Evolutionary conservation across 495 filamentous ascomycete genomes (phyloP).

Genomic region (Aspergillus sclerotiicarbonarius): DNA sequence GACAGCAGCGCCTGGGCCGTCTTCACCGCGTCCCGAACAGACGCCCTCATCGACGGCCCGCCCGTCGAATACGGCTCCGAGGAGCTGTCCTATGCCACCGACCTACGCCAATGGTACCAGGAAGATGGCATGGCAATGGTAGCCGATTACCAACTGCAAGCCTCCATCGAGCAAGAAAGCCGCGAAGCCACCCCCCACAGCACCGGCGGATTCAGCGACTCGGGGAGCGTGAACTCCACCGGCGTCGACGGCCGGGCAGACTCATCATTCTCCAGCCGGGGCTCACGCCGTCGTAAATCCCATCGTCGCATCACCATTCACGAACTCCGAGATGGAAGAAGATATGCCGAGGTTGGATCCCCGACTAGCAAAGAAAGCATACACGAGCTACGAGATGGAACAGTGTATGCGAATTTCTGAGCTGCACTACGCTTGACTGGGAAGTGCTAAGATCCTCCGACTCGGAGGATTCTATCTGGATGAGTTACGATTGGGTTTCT

Average conservation of each 20-base stretch:
- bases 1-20: slow-evolving; percentile 66
- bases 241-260: slow-evolving; percentile 19
- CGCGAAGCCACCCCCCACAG: slow-evolving; percentile 32
- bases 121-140: slow-evolving; percentile 36
- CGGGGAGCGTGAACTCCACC: slow-evolving; percentile 31
- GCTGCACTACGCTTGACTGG: neutral
- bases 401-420: slow-evolving; percentile 43
- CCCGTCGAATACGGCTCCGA: slow-evolving; percentile 62
- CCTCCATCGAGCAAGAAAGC: slow-evolving; percentile 35
- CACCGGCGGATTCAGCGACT: slow-evolving; percentile 34
- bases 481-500: neutral
- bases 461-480: neutral
- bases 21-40: slow-evolving; percentile 39
- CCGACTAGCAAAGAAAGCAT: slow-evolving; percentile 36
- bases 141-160: slow-evolving; percentile 38
- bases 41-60: slow-evolving; percentile 55
- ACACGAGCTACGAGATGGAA: slow-evolving; percentile 47
- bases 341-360: slow-evolving; percentile 43
- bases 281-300: slow-evolving; percentile 34
- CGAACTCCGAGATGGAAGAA: slow-evolving; percentile 44
- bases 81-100: slow-evolving; percentile 56
- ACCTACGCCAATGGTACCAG: slow-evolving; percentile 46
- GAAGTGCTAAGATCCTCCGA: neutral
- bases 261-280: slow-evolving; percentile 24
- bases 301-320: slow-evolving; percentile 42